phyloP scores from a whole-genome alignment of 176 grass and related monocot genomes.

The Phragmites australis region DNA sequence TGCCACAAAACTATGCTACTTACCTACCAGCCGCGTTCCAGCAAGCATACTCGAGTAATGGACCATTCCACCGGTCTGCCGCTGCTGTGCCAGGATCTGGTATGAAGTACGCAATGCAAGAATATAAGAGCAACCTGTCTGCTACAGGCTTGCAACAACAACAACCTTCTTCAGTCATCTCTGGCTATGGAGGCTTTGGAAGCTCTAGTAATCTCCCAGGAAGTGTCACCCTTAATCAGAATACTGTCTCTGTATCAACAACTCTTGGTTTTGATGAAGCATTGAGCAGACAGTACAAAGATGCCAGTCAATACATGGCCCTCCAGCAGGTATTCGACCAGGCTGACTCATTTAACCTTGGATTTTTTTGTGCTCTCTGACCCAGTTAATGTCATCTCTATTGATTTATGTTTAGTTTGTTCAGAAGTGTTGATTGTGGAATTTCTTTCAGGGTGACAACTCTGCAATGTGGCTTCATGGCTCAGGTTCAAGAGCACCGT shows the following conservation, averaged over 20 bases:
- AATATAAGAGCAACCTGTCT: constrained; percentile 81
- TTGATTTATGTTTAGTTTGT: constrained; percentile 10
- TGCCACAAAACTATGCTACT: constrained; percentile 73
- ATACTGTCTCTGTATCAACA: constrained; percentile 52
- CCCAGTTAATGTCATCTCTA: neutral
- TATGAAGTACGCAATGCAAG: constrained; percentile 83
- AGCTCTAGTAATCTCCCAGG: constrained; percentile 69
- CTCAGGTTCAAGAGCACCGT: constrained; percentile 75
- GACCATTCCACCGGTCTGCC: constrained; percentile 79
- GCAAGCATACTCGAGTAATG: constrained; percentile 85
- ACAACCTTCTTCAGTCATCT: constrained; percentile 55
- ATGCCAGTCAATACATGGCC: constrained; percentile 77
- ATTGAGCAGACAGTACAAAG: constrained; percentile 81
- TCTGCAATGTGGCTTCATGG: constrained; percentile 89
- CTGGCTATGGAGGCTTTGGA: constrained; percentile 86
- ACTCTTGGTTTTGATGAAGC: constrained; percentile 84
- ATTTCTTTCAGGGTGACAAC: constrained; percentile 62
- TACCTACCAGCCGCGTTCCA: constrained; percentile 85
- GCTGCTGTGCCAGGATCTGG: constrained; percentile 65
- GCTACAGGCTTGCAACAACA: constrained; percentile 57
- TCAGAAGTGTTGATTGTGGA: constrained; percentile 6
- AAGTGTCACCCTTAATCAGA: constrained; percentile 70
- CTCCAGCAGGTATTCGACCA: constrained; percentile 77
- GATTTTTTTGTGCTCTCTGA: neutral
- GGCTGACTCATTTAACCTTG: neutral